A percentile compares a stretch with the other conserved stretches of the same genome.
Evolutionary conservation across 2,329 filamentous ascomycete genomes (phyloP).

Genomic region (Ascochyta lentis): DNA sequence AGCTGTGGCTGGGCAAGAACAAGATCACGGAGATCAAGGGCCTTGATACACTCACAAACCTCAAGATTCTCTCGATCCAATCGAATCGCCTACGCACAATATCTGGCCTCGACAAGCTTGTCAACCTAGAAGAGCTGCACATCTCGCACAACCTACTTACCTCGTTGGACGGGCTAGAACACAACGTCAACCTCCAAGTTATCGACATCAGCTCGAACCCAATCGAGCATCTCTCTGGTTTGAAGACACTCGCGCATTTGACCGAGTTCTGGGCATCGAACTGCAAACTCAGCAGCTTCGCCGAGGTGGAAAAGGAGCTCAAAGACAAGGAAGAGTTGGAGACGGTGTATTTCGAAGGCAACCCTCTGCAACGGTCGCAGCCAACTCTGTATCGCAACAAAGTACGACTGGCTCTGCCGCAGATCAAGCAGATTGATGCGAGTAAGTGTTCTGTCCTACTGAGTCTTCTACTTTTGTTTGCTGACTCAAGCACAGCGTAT

Average conservation of each 20-base stretch:
- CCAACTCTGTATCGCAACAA: slow-evolving; percentile 95
- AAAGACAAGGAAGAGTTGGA: slow-evolving; percentile 78
- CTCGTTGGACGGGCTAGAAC: slow-evolving; percentile 71
- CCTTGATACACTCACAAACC: slow-evolving; percentile 74
- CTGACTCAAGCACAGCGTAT: slow-evolving; percentile 26
- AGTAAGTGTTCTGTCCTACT: slow-evolving; percentile 68
- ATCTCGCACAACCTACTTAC: slow-evolving; percentile 93
- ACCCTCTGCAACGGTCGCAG: slow-evolving; percentile 79
- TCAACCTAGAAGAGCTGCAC: slow-evolving; percentile 88
- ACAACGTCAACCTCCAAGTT: slow-evolving; percentile 64
- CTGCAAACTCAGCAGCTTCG: slow-evolving; percentile 80
- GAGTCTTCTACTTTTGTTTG: slow-evolving; percentile 1
- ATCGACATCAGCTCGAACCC: slow-evolving; percentile 92
- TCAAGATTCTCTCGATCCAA: slow-evolving; percentile 91
- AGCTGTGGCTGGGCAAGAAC: slow-evolving; percentile 95
- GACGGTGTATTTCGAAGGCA: slow-evolving; percentile 97
- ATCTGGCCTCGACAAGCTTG: slow-evolving; percentile 74
- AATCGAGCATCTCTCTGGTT: slow-evolving; percentile 74
- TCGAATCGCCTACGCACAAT: slow-evolving; percentile 89
- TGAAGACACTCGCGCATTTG: slow-evolving; percentile 72
- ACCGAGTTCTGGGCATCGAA: slow-evolving; percentile 96
- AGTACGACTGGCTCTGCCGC: slow-evolving; percentile 83
- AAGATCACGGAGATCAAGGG: slow-evolving; percentile 86
- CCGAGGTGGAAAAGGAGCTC: slow-evolving; percentile 80
- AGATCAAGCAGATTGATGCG: slow-evolving; percentile 93